phyloP scores from a whole-genome alignment of 1,284 basidiomycete species.

The Trametes polyzona region DNA sequence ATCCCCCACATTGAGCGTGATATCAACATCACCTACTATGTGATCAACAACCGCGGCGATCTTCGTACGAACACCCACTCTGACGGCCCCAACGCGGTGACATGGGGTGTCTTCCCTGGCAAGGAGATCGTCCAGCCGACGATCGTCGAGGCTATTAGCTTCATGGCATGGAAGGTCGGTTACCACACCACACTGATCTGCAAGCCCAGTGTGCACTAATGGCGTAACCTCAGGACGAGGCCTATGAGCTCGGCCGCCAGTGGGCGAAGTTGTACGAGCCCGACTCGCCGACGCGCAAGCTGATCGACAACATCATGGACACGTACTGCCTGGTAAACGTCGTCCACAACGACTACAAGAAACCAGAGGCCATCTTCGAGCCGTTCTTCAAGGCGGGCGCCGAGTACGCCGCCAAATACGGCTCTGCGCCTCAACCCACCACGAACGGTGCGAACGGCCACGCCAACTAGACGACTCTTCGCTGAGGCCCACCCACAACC shows the following conservation, averaged over 20 bases:
- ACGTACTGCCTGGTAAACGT: constrained; percentile 92
- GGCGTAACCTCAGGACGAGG: constrained; percentile 75
- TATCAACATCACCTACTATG: constrained; percentile 94
- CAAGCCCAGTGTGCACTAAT: not conserved
- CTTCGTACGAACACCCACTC: constrained; percentile 91
- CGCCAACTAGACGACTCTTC: constrained; percentile 18
- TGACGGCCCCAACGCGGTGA: constrained; percentile 96
- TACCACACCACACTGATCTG: not conserved
- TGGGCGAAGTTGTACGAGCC: constrained; percentile 93
- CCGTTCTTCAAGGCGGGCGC: constrained; percentile 82
- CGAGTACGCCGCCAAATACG: constrained; percentile 52
- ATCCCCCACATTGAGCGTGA: constrained; percentile 89
- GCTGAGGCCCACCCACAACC: not conserved
- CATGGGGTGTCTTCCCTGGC: constrained; percentile 99
- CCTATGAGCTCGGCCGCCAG: constrained; percentile 92
- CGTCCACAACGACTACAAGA: constrained; percentile 96
- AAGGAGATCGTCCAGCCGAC: constrained; percentile 99
- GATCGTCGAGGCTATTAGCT: constrained; percentile 95
- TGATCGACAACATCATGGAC: constrained; percentile 84
- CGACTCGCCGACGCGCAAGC: constrained; percentile 72
- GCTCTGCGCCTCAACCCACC: constrained; percentile 24
- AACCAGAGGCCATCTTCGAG: constrained; percentile 82
- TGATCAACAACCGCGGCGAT: constrained; percentile 91
- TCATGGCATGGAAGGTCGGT: constrained; percentile 94
- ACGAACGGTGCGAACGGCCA: constrained; percentile 31